phyloP scores from a whole-genome alignment of 1,284 basidiomycete species.

The Ustilago shanxiensis region DNA sequence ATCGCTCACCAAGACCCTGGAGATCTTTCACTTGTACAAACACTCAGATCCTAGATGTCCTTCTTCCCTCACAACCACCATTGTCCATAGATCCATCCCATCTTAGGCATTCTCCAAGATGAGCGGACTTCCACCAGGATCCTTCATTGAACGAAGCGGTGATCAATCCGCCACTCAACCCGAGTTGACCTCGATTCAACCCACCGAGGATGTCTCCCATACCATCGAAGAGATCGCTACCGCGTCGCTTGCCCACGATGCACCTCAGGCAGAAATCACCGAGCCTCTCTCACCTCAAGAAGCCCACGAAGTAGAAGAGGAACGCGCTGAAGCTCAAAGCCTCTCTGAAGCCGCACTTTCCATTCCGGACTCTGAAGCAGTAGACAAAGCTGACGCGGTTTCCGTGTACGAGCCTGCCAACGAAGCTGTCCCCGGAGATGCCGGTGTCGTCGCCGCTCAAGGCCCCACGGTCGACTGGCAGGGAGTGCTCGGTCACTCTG shows the following conservation, averaged over 20 bases:
- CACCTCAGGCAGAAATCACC: not conserved
- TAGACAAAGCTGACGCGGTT: conserved; percentile 14
- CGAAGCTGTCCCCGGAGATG: conserved; percentile 28
- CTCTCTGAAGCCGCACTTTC: conserved; percentile 56
- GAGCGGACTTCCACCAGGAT: conserved; percentile 33
- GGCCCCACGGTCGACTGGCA: conserved; percentile 40
- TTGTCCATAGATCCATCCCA: not conserved
- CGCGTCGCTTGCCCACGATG: not conserved
- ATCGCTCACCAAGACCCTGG: conserved; percentile 16
- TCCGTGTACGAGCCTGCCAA: conserved; percentile 21
- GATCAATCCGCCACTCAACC: not conserved
- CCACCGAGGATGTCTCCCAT: not conserved
- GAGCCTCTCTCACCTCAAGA: conserved; percentile 12
- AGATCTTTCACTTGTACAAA: not conserved
- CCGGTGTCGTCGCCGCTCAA: conserved; percentile 22
- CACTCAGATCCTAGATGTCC: not conserved
- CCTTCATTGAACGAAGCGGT: conserved; percentile 12
- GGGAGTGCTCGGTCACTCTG: conserved; percentile 47
- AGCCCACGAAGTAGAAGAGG: conserved; percentile 31
- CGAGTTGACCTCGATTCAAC: not conserved
- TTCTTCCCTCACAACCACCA: conserved; percentile 7
- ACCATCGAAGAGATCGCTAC: not conserved
- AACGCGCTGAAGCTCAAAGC: conserved; percentile 36
- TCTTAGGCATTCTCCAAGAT: conserved; percentile 15
- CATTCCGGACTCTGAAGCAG: conserved; percentile 55